Base-by-base conservation (phyloP, 2,329 filamentous ascomycete species). In the Daldinia eschscholtzii region DNA sequence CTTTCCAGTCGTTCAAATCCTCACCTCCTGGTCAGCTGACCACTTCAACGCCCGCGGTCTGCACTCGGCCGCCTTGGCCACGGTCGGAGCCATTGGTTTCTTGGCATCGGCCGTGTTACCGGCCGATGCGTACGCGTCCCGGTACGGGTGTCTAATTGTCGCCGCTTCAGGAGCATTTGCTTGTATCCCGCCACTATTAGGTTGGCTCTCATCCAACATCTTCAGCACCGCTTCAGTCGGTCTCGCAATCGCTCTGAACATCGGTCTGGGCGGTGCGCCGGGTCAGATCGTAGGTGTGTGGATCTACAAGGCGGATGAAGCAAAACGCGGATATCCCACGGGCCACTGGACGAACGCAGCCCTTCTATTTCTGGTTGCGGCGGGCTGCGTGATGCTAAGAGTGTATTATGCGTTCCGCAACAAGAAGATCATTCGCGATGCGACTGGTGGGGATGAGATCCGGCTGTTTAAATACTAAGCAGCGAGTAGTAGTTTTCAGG, bases 261-360 rank as follows among this genome's bases (percentile, higher is more conserved):
- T 92, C 12, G 88, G 87, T 0, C 83, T 91, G 15, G 84, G 84
- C 55, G 89, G 89, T 0, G 89, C 89, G 0, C 84, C 89, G 0
- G 90, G 91, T 0, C 90, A 92, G 76, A 92, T 92, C 44, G 85
- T 88, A 0, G 91, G 90, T 0, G 89, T 92, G 1, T 92, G 89
- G 89, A 92, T 91, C 64, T 92, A 92, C 79, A 90, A 89, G 74
- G 82, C 85, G 0, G 79, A 86, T 23, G 88, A 92, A 77, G 85
- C 84, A 18, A 79, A 80, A 30, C 77, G 71, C 6, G 90, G 90
- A 0, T 92, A 91, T 75, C 89, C 89, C 0, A 92, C 89, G 0
- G 91, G 90, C 0, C 89, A 92, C 75, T 92, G 88, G 87, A 86
- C 85, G 4, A 91, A 91, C 75, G 88, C 87, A 2, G 88, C 80